Percentiles rank a stretch among this genome's conserved stretches.
phyloP scores from a whole-genome alignment of 257 asterid genomes.

The Jaltomata sinuosa region DNA sequence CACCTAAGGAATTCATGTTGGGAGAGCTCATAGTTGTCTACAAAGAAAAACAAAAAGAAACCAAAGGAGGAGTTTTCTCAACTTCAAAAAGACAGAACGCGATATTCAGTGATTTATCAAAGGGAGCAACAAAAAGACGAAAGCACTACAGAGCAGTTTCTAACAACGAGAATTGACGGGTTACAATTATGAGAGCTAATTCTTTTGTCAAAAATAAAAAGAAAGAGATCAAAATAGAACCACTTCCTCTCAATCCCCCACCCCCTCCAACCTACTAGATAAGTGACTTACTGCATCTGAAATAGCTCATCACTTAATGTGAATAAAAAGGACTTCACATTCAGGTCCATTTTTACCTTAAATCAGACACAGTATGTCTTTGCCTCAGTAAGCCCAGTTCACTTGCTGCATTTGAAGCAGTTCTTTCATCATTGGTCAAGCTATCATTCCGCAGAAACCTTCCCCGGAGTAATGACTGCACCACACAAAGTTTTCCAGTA shows the following conservation, averaged over 20 bases:
- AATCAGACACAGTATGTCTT: conserved; percentile 67
- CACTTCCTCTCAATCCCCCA: neutral
- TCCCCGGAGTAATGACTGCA: conserved; percentile 77
- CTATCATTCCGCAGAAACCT: conserved; percentile 63
- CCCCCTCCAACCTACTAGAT: neutral
- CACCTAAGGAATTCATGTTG: neutral
- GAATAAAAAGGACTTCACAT: neutral
- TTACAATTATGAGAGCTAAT: neutral
- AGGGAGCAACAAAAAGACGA: neutral
- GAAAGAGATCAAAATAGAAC: neutral
- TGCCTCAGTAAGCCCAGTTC: conserved; percentile 72
- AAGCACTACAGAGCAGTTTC: neutral
- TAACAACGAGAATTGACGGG: neutral
- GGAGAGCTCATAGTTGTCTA: neutral
- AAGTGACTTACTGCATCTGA: neutral
- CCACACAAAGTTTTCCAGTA: neutral
- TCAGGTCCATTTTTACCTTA: conserved; percentile 41
- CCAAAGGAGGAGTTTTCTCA: neutral
- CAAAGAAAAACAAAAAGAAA: neutral
- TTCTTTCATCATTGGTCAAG: conserved; percentile 37
- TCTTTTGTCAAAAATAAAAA: neutral
- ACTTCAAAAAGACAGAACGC: neutral
- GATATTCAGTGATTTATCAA: too few species aligned
- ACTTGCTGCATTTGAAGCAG: conserved; percentile 48
- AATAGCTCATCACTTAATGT: neutral